Base-by-base conservation (phyloP, 495 filamentous ascomycete species). In the Xylaria curta region DNA sequence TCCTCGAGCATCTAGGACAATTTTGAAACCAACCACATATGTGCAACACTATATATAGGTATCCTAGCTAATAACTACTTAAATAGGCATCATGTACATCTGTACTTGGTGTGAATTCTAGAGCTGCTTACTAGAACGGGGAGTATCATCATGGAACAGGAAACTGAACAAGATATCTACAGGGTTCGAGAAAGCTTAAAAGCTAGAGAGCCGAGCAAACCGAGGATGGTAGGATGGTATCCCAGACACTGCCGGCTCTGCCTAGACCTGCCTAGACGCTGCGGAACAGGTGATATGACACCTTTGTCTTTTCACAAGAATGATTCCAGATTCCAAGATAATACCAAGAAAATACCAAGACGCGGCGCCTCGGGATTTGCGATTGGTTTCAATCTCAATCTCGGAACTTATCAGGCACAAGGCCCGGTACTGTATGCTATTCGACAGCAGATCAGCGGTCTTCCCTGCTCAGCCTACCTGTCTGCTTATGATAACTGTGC, bases 291-390 rank as follows among this genome's bases (percentile, higher is more conserved):
- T 40, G 33, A 3, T 26, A 60, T n/a, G 19, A 38, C 31, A 62
- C 10, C 59, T 8, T 28, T 21, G 9, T 66, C 40, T 38, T 54
- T 31, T 66, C 33, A 1, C 60, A 15, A 63, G 33, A 53, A 9
- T 31, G 28, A 31, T 38, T 38, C 36, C 36, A 38, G 46, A 46
- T 17, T 17, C 53, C 53, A 56, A 56, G 53, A 51, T 7, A 60
- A 69, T 70, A 70, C 68, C 68, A 70, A 70, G 68, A 54, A 60
- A 63, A 70, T 70, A 70, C 68, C 68, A 70, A 70, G 67, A 63
- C 67, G 44, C 67, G 44, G 44, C 26, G 68, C 58, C 46, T 42
- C 68, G 31, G 58, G 54, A 62, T 42, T 62, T 53, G 46, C 44
- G 47, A 33, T 49, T 68, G 65, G 31, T 24, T 42, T 53, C 65